These are phyloP conservation scores for Pichia sp. DNA, from an alignment of 1,139 yeast species.

Conservation along the genomic window DNA sequence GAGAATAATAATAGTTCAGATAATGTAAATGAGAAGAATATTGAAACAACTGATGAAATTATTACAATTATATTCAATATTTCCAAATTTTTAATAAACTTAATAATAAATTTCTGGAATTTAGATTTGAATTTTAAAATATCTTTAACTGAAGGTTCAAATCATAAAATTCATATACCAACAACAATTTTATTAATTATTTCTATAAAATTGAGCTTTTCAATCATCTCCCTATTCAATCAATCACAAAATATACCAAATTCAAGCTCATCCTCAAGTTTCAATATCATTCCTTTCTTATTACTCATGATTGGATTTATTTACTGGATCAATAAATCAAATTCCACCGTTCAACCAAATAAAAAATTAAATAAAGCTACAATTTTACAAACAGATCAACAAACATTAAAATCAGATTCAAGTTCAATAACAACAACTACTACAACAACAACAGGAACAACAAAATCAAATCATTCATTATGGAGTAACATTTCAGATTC, in stretches of 20 bases:
- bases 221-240: no score
- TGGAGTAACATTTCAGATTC: not conserved
- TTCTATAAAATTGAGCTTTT: slow-evolving; percentile 6
- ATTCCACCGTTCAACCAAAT: not conserved
- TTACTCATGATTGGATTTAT: not conserved
- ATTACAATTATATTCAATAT: slow-evolving; percentile 8
- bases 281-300: not conserved
- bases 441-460: no score
- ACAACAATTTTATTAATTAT: slow-evolving; percentile 13
- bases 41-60: no score
- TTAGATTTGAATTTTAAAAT: slow-evolving; percentile 23
- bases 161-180: slow-evolving; percentile 25
- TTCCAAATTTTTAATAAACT: slow-evolving; percentile 1
- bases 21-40: no score
- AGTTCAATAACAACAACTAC: not conserved
- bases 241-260: no score
- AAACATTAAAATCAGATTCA: not conserved
- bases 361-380: not conserved
- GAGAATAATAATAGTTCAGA: not conserved
- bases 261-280: not conserved
- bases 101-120: slow-evolving; percentile 20
- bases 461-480: no score
- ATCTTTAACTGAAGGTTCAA: slow-evolving; percentile 16
- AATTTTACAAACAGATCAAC: not conserved
- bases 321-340: slow-evolving; percentile 1